phyloP scores from a whole-genome alignment of 805 yeast species.

The Lipomyces spencermartinsiae region DNA sequence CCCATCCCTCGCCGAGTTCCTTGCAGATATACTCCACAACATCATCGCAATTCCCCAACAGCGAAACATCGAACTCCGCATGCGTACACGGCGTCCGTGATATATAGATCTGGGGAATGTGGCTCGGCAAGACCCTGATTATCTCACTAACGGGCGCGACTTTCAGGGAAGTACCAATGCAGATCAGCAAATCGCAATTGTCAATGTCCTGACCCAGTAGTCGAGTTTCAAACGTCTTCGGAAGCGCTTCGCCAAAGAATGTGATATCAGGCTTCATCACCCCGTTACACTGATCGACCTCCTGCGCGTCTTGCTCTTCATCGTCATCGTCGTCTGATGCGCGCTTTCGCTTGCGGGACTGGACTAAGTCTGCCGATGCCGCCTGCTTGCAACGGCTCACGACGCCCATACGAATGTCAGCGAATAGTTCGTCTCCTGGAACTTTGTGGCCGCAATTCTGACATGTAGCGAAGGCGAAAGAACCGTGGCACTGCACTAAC shows the following conservation, averaged over 20 bases:
- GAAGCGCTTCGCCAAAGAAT: constrained; percentile 86
- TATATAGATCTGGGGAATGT: constrained; percentile 82
- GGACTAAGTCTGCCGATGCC: background rate
- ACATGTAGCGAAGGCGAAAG: constrained; percentile 88
- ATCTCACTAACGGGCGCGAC: constrained; percentile 92
- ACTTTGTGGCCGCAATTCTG: constrained; percentile 71
- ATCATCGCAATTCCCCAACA: constrained; percentile 82
- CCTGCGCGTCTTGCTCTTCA: constrained; percentile 44
- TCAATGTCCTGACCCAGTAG: constrained; percentile 61
- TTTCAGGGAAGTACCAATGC: constrained; percentile 89
- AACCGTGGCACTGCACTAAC: constrained; percentile 89
- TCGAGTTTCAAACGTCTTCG: constrained; percentile 66
- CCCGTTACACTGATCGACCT: constrained; percentile 55
- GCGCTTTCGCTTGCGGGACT: constrained; percentile 48
- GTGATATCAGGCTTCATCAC: constrained; percentile 93
- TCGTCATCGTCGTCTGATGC: constrained; percentile 44
- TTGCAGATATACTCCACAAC: constrained; percentile 70
- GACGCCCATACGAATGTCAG: constrained; percentile 61
- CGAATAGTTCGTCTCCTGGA: constrained; percentile 69
- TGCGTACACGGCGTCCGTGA: constrained; percentile 78
- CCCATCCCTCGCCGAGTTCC: constrained; percentile 64
- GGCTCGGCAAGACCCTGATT: constrained; percentile 71
- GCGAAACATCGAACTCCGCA: constrained; percentile 75
- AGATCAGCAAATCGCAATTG: constrained; percentile 77
- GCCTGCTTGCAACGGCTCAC: constrained; percentile 64